Percentiles rank a stretch among this genome's conserved stretches.
Conservation (phyloP, 1,284 basidiomycete genomes). For the Phellinidium pouzarii region DNA sequence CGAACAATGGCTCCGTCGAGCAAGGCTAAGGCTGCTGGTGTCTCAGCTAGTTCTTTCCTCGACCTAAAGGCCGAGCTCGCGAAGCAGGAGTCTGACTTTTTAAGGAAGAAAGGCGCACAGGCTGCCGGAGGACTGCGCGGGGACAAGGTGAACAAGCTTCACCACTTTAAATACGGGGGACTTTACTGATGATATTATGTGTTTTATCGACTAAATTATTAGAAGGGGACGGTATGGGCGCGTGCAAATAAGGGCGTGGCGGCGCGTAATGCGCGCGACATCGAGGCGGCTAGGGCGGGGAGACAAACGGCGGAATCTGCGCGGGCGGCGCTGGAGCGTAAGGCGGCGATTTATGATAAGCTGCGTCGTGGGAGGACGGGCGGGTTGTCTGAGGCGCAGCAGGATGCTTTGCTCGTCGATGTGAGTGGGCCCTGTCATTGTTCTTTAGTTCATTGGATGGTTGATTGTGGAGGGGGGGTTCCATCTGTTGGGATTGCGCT, state of each 20-base stretch:
- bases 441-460: neutral
- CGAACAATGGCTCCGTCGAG: slow-evolving; percentile 19
- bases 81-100: slow-evolving; percentile 57
- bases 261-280: slow-evolving; percentile 52
- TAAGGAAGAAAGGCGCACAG: slow-evolving; percentile 52
- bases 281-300: slow-evolving; percentile 58
- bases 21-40: slow-evolving; percentile 60
- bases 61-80: slow-evolving; percentile 70
- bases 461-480: neutral
- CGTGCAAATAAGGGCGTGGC: slow-evolving; percentile 67
- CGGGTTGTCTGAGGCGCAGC: slow-evolving; percentile 73
- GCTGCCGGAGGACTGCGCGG: slow-evolving; percentile 50
- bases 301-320: slow-evolving; percentile 65
- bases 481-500: slow-evolving; percentile 15
- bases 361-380: slow-evolving; percentile 75
- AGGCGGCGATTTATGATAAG: slow-evolving; percentile 80
- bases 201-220: neutral
- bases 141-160: slow-evolving; percentile 48
- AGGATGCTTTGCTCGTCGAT: slow-evolving; percentile 74
- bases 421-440: slow-evolving; percentile 38
- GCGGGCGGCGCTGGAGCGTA: slow-evolving; percentile 64
- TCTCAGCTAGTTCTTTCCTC: slow-evolving; percentile 66
- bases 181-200: no score
- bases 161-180: no score
- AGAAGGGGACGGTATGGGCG: slow-evolving; percentile 71